Percentiles rank a stretch among this genome's conserved stretches.
phyloP scores from a whole-genome alignment of 2,329 filamentous ascomycete species.

The Beauveria pseudobassiana region DNA sequence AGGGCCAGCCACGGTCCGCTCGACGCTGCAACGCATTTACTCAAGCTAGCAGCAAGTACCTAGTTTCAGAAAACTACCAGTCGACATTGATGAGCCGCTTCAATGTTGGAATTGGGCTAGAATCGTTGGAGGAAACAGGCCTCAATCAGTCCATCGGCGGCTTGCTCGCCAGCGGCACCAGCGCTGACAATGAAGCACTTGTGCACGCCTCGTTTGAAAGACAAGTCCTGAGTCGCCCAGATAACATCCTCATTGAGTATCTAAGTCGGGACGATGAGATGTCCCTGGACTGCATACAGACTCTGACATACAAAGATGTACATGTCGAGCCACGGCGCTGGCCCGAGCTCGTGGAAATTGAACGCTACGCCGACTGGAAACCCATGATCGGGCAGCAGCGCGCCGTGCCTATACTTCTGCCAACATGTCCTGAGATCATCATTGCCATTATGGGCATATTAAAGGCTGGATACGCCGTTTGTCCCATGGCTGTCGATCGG shows the following conservation, averaged over 20 bases:
- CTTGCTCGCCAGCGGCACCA: background rate
- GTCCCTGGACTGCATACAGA: background rate
- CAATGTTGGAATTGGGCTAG: background rate
- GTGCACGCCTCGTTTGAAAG: background rate
- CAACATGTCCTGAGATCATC: conserved; percentile 2
- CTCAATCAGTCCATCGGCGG: background rate
- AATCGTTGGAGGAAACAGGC: background rate
- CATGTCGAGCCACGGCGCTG: background rate
- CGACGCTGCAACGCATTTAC: background rate
- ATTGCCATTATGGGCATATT: conserved; percentile 13
- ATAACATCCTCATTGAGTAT: background rate
- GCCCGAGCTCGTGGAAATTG: conserved; percentile 1
- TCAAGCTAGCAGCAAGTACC: background rate
- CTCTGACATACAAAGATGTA: conserved; percentile 1
- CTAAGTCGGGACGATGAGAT: background rate
- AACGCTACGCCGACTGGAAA: conserved; percentile 4
- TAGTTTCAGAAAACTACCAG: background rate
- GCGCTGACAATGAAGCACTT: background rate
- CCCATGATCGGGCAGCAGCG: conserved; percentile 1
- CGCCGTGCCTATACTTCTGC: conserved; percentile 6
- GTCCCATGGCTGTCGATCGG: background rate
- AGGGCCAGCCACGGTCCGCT: background rate
- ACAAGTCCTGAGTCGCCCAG: background rate
- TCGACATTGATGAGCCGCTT: background rate
- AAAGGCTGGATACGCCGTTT: conserved; percentile 1